phyloP scores from a whole-genome alignment of 495 filamentous ascomycete genomes.

The Rostrohypoxylon terebratum region DNA sequence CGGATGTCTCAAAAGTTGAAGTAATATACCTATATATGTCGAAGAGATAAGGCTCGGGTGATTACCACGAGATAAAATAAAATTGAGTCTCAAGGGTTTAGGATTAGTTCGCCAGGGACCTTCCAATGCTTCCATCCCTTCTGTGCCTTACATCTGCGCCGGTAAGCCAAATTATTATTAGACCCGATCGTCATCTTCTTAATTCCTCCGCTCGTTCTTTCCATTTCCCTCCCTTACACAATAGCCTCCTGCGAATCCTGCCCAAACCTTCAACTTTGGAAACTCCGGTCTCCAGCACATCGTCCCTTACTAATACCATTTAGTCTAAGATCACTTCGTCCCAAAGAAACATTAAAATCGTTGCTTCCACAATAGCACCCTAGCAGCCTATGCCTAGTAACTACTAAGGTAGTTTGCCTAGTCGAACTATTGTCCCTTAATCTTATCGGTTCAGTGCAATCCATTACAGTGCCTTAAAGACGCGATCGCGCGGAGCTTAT shows the following conservation, averaged over 20 bases:
- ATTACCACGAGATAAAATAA: slow-evolving; percentile 24
- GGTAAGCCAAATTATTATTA: slow-evolving; percentile 21
- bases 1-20: slow-evolving; percentile 7
- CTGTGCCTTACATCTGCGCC: slow-evolving; percentile 6
- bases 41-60: slow-evolving; percentile 22
- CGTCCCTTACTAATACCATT: background rate
- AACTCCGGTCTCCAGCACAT: background rate
- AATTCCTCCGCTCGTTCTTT: slow-evolving; percentile 8
- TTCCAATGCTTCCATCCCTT: slow-evolving; percentile 22
- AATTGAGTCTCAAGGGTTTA: slow-evolving; percentile 8
- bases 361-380: background rate
- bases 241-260: background rate
- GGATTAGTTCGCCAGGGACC: slow-evolving; percentile 34
- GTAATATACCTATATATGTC: background rate
- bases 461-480: no score
- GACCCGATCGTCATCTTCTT: slow-evolving; percentile 32
- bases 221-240: background rate
- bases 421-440: slow-evolving; percentile 14
- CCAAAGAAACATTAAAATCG: background rate
- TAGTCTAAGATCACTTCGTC: background rate
- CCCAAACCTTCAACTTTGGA: background rate
- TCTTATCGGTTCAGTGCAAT: slow-evolving; percentile 11
- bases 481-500: slow-evolving; percentile 24
- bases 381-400: background rate
- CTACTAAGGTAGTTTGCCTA: no score